Percentiles rank a stretch among this genome's conserved stretches.
These are phyloP conservation scores for Paecilomyces formosus DNA, from an alignment of 2,329 filamentous ascomycete genomes.

Conservation along the genomic window DNA sequence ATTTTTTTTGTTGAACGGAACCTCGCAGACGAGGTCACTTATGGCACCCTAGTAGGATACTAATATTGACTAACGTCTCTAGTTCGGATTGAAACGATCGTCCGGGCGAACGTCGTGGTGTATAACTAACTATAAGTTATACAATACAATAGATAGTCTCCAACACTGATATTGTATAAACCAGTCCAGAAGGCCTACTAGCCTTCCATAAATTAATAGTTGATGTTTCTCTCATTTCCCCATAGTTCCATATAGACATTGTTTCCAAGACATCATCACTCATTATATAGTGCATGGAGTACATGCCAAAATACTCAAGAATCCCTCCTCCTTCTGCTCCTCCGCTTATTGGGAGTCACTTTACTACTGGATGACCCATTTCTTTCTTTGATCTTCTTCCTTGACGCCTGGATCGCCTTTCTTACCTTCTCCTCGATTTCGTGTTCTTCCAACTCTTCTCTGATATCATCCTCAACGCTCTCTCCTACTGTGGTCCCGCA, in stretches of 20 bases:
- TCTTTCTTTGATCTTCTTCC: slow-evolving; percentile 18
- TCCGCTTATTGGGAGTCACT: slow-evolving; percentile 8
- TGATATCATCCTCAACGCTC: slow-evolving; percentile 45
- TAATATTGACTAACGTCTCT: neutral
- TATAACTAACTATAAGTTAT: too few relatives aligned
- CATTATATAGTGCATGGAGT: neutral
- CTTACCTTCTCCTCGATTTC: slow-evolving; percentile 25
- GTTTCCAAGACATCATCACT: neutral
- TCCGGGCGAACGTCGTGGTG: too few relatives aligned
- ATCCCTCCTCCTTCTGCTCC: slow-evolving; percentile 4
- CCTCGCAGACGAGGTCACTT: neutral
- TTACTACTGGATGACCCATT: neutral
- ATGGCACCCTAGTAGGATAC: neutral
- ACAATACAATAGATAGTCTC: too few relatives aligned
- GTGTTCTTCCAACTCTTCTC: slow-evolving; percentile 29
- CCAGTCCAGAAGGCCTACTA: too few relatives aligned
- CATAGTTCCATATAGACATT: too few relatives aligned
- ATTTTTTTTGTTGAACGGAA: neutral
- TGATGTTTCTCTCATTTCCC: too few relatives aligned
- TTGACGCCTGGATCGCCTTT: slow-evolving; percentile 22
- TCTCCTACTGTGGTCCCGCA: slow-evolving; percentile 34
- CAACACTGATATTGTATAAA: too few relatives aligned
- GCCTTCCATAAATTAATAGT: too few relatives aligned
- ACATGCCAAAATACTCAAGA: neutral
- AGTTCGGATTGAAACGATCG: neutral